Conservation (phyloP, 2,329 filamentous ascomycete species). For the Xylariaceae sp. region DNA sequence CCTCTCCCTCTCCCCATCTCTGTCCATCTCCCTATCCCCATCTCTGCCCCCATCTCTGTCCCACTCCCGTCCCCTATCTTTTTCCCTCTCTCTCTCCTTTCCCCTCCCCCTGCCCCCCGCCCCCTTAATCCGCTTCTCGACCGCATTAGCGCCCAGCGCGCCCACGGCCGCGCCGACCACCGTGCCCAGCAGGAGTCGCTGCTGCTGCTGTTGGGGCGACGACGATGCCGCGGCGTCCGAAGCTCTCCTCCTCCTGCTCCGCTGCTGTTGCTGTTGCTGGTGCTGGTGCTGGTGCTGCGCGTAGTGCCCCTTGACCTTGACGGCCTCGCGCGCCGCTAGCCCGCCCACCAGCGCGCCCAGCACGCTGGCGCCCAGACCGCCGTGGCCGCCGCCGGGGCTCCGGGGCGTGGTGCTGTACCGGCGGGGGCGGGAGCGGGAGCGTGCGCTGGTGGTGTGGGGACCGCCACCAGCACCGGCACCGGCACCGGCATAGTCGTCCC, state of each 20-base stretch:
- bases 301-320: slow-evolving; percentile 4
- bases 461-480: too few species aligned
- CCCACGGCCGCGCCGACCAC: slow-evolving; percentile 48
- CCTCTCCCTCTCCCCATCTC: slow-evolving; percentile 2
- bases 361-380: slow-evolving; percentile 44
- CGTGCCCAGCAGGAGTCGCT: slow-evolving; percentile 22
- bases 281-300: too few species aligned
- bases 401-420: slow-evolving; percentile 40
- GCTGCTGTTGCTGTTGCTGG: too few species aligned
- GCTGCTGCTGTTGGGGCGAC: slow-evolving; percentile 8
- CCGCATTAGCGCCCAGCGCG: slow-evolving; percentile 42
- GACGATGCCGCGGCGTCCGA: slow-evolving; percentile 16
- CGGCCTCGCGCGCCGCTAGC: slow-evolving; percentile 42
- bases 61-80: slow-evolving; percentile 1
- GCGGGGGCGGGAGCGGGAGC: slow-evolving; percentile 32
- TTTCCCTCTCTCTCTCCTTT: slow-evolving; percentile 12
- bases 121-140: slow-evolving; percentile 24
- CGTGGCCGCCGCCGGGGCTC: too few species aligned
- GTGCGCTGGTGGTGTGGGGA: slow-evolving; percentile 32
- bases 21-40: slow-evolving; percentile 6
- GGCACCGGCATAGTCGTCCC: too few species aligned
- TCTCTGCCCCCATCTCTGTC: slow-evolving; percentile 19
- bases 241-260: too few species aligned
- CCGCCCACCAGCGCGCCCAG: slow-evolving; percentile 49
- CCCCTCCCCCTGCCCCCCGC: slow-evolving; percentile 18